Base-by-base conservation (phyloP, 305 asterid species). In the Andrographis paniculata region DNA sequence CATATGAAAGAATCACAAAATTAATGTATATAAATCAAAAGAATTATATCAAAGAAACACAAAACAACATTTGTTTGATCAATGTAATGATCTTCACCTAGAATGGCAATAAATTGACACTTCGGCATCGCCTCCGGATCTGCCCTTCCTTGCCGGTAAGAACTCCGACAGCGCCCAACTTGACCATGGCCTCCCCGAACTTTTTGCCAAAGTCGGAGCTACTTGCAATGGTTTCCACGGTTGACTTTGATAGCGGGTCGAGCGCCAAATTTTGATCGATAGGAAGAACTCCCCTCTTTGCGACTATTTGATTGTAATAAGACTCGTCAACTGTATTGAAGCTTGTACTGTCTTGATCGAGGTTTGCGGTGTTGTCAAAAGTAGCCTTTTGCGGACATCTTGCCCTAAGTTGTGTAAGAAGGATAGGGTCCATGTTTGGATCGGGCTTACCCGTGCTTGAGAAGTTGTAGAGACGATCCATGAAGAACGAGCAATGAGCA, bases 121-220 rank as follows among this genome's bases (percentile, higher is more conserved):
- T 49, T 9, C 69, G 47, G 70, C 87, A 80, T 3, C 69, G 55
- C 30, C 46, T 50, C 35, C 87, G 65, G 27, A 77, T 61, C 59
- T 75, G 59, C 31, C 93, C 87, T 19, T 59, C 57, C 14, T 30
- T 42, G 8, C 64, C 78, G 0, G 68, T 74, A 24, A 80, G 74
- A 6, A 75, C 87, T 13, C 58, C 49, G 40, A 80, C 71, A 9
- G 44, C 43, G 3, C 93, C 87, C 60, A 80, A 33, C 61, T 70
- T 80, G 64, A 75, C 45, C 87, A 80, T 72, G 50, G 87, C 87
- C 14, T 65, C 57, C 11, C 84, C 92, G 23, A 80, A 80, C 20
- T 43, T 66, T 0, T 24, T 2, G 13, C 17, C 28, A 53, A 80
- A 80, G 47, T 77, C 71, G 22, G 18, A 14, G 1, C 70, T 67